A percentile compares a stretch with the other conserved stretches of the same genome.
Evolutionary conservation across 805 yeast genomes (phyloP).

Genomic region (Suhomyces sp.): DNA sequence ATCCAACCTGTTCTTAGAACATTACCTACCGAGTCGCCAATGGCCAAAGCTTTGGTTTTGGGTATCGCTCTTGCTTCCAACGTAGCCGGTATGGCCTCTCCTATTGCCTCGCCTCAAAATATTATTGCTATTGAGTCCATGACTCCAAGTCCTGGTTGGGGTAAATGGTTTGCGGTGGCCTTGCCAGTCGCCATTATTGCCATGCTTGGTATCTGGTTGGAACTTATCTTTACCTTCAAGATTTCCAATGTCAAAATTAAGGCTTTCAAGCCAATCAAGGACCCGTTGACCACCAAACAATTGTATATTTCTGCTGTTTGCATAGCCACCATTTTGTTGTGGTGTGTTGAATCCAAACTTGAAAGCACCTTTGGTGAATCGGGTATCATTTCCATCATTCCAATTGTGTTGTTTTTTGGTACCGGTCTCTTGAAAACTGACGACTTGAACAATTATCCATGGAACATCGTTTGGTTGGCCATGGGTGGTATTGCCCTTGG

Average conservation of each 20-base stretch:
- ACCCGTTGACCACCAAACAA: conserved; percentile 44
- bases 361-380: conserved; percentile 46
- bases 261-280: conserved; percentile 46
- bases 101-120: conserved; percentile 96
- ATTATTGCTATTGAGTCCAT: conserved; percentile 85
- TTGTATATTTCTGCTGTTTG: conserved; percentile 42
- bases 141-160: conserved; percentile 80
- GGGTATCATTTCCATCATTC: conserved; percentile 48
- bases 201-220: conserved; percentile 67
- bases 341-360: conserved; percentile 48
- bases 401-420: conserved; percentile 48
- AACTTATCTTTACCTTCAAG: conserved; percentile 64
- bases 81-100: conserved; percentile 96
- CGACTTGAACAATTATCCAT: conserved; percentile 51
- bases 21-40: conserved; percentile 71
- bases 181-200: conserved; percentile 72
- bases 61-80: conserved; percentile 94
- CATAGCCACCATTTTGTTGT: conserved; percentile 42
- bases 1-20: conserved; percentile 88
- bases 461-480: conserved; percentile 53
- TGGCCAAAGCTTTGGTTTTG: conserved; percentile 78
- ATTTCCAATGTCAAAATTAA: conserved; percentile 45
- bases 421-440: conserved; percentile 47
- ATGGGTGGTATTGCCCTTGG: conserved; percentile 58
- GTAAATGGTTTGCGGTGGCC: conserved; percentile 87